phyloP scores from a whole-genome alignment of 2,329 filamentous ascomycete species.

The Dothistroma pini region DNA sequence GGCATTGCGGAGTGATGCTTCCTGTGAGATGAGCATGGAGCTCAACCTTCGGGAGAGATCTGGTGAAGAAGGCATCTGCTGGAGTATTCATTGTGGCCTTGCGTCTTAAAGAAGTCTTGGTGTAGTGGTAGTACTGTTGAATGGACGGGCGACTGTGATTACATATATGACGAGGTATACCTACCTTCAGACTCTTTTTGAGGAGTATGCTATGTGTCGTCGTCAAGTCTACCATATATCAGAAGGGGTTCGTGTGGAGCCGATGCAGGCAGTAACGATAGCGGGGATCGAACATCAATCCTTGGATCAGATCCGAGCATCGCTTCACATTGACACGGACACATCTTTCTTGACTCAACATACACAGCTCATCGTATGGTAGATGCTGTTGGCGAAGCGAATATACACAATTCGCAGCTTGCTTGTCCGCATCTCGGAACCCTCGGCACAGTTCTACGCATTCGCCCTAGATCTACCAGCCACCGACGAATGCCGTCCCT shows the following conservation, averaged over 20 bases:
- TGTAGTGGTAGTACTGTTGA: not conserved
- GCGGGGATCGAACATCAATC: not conserved
- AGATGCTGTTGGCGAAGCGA: not conserved
- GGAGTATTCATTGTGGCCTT: not conserved
- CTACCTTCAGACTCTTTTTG: not conserved
- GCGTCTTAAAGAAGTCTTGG: not conserved
- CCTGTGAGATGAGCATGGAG: conserved; percentile 78
- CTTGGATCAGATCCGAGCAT: not conserved
- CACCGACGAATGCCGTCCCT: not conserved
- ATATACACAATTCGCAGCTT: not conserved
- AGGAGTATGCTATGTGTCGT: too few relatives aligned
- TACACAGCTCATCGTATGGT: not conserved
- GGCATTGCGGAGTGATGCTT: conserved; percentile 67
- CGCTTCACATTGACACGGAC: not conserved
- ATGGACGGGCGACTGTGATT: not conserved
- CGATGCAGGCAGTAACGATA: not conserved
- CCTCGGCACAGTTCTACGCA: not conserved
- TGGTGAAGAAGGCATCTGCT: conserved; percentile 29
- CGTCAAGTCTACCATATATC: too few relatives aligned
- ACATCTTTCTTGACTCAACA: not conserved
- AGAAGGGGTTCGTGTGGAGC: not conserved
- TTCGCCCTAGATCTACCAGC: not conserved
- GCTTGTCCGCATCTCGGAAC: not conserved
- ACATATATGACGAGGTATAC: not conserved
- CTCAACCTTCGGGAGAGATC: conserved; percentile 47